Percentiles rank a stretch among this genome's conserved stretches.
Conservation (phyloP, 495 filamentous ascomycete genomes). For the Annulohypoxylon stygium region DNA sequence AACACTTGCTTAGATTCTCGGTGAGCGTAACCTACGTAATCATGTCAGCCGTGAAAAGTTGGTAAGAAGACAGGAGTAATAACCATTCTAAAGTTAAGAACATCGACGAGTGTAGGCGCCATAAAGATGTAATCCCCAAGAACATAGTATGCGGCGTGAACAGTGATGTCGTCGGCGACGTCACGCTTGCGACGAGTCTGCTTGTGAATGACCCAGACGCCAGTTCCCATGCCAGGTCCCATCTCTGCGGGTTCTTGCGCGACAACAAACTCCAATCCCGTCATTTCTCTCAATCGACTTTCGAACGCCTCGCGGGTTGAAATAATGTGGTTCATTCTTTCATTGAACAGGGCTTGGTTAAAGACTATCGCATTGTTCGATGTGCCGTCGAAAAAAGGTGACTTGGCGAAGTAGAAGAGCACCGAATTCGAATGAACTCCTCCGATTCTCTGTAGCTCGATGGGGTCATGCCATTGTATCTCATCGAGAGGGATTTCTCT, state of each 20-base stretch:
- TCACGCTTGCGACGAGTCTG: conserved; percentile 77
- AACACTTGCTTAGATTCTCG: conserved; percentile 74
- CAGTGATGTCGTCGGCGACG: conserved; percentile 73
- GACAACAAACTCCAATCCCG: conserved; percentile 85
- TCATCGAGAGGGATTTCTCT: conserved; percentile 78
- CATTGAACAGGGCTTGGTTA: conserved; percentile 80
- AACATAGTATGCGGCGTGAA: conserved; percentile 85
- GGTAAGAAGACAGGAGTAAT: conserved; percentile 32
- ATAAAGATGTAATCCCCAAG: conserved; percentile 89
- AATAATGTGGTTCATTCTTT: conserved; percentile 66
- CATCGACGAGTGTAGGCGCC: conserved; percentile 84
- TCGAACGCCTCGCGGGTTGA: conserved; percentile 85
- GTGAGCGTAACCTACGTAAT: conserved; percentile 65
- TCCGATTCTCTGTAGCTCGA: conserved; percentile 69
- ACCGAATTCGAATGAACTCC: conserved; percentile 74
- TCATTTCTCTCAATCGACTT: conserved; percentile 77
- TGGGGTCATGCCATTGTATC: conserved; percentile 78
- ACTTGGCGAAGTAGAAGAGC: conserved; percentile 89
- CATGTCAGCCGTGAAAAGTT: conserved; percentile 10
- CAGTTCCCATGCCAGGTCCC: conserved; percentile 71
- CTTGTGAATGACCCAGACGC: conserved; percentile 93
- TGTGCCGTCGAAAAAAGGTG: conserved; percentile 89
- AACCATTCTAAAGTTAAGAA: conserved; percentile 82
- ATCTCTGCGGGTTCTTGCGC: conserved; percentile 80
- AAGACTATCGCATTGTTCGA: conserved; percentile 87